Conservation (phyloP, 495 filamentous ascomycete species). For the Neurospora tetraspora region DNA sequence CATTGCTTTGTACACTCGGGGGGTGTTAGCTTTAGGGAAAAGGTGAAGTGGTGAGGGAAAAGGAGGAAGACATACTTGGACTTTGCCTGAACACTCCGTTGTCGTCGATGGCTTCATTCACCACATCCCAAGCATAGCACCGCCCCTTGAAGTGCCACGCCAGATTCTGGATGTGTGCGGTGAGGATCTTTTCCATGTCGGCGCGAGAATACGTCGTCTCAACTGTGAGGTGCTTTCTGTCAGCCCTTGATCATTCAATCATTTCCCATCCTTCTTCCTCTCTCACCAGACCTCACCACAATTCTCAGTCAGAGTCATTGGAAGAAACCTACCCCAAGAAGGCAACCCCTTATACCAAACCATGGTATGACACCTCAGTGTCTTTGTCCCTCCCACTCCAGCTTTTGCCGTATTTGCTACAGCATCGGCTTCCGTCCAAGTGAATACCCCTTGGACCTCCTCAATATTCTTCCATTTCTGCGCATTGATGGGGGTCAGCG, state of each 20-base stretch:
- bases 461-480: slow-evolving; percentile 38
- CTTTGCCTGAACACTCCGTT: slow-evolving; percentile 27
- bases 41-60: too few species aligned
- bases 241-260: background rate
- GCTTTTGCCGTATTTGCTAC: slow-evolving; percentile 40
- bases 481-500: slow-evolving; percentile 45
- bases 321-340: slow-evolving; percentile 28
- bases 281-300: background rate
- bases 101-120: slow-evolving; percentile 41
- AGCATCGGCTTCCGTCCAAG: slow-evolving; percentile 35
- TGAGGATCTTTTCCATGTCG: background rate
- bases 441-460: slow-evolving; percentile 31
- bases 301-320: too few species aligned
- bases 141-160: slow-evolving; percentile 40
- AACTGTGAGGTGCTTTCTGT: background rate
- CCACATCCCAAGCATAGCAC: slow-evolving; percentile 38
- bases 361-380: slow-evolving; percentile 45
- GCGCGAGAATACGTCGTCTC: background rate
- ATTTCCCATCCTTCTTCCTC: background rate
- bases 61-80: slow-evolving; percentile 5
- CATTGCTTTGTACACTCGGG: slow-evolving; percentile 27
- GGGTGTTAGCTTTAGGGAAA: too few species aligned
- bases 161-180: slow-evolving; percentile 34
- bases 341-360: slow-evolving; percentile 51
- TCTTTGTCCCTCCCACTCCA: slow-evolving; percentile 21